Evolutionary conservation across 2,329 filamentous ascomycete species (phyloP).

Genomic region (Pseudogymnoascus destructans): DNA sequence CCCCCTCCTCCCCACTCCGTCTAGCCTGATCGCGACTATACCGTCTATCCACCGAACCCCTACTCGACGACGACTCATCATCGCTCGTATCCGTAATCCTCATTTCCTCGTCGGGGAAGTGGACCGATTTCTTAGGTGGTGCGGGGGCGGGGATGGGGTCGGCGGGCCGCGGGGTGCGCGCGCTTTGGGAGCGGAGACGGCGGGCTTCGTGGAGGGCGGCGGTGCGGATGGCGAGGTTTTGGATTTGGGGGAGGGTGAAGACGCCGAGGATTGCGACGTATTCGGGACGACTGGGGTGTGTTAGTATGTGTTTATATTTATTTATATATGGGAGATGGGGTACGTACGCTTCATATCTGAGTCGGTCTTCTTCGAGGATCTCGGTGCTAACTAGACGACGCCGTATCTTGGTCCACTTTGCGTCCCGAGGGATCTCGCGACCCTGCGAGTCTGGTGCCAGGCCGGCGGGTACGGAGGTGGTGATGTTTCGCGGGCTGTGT

Average conservation of each 20-base stretch:
- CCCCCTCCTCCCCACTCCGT: constrained; percentile 26
- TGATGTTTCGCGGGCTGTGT: background rate
- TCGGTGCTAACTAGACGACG: constrained; percentile 44
- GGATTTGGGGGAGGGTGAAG: constrained; percentile 38
- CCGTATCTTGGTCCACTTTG: constrained; percentile 46
- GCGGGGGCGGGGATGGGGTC: background rate
- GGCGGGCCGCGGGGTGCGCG: background rate
- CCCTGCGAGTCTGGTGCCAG: constrained; percentile 46
- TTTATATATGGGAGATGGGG: background rate
- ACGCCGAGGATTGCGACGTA: constrained; percentile 48
- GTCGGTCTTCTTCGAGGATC: constrained; percentile 40
- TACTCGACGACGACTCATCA: background rate
- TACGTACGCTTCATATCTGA: constrained; percentile 42
- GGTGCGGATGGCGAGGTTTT: constrained; percentile 34
- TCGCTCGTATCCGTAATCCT: constrained; percentile 3
- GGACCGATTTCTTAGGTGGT: background rate
- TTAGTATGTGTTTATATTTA: constrained; percentile 5
- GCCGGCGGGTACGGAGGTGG: constrained; percentile 1
- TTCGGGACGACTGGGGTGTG: constrained; percentile 32
- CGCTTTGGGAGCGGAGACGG: constrained; percentile 9
- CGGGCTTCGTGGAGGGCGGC: constrained; percentile 27
- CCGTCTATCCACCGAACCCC: background rate
- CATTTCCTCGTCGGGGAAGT: background rate
- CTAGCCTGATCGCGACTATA: background rate
- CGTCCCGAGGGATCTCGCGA: constrained; percentile 41